phyloP scores from a whole-genome alignment of 2,329 filamentous ascomycete genomes.

The Harringtonia aguacate region DNA sequence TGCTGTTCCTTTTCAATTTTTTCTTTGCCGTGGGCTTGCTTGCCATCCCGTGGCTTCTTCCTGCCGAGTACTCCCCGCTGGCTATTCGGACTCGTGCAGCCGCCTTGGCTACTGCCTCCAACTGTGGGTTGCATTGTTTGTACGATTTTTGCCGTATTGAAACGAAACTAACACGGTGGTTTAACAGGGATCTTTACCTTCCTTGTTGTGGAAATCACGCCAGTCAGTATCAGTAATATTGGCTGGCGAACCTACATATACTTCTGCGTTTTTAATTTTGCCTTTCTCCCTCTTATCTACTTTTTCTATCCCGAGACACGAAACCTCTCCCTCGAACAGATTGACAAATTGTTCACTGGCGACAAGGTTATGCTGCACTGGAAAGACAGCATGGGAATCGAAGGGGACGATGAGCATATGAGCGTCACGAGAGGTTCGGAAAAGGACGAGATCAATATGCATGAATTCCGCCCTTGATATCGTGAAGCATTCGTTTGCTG shows the following conservation, averaged over 20 bases:
- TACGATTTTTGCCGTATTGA: not conserved
- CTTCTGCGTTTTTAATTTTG: conserved; percentile 35
- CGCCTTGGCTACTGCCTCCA: conserved; percentile 2
- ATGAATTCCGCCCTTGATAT: no score
- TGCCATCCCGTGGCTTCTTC: conserved; percentile 29
- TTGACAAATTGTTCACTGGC: conserved; percentile 34
- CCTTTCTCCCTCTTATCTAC: conserved; percentile 35
- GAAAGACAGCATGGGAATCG: conserved; percentile 1
- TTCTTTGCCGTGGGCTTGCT: conserved; percentile 21
- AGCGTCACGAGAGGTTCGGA: no score
- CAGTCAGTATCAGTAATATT: conserved; percentile 28
- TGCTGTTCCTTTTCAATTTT: conserved; percentile 32
- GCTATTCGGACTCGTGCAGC: conserved; percentile 11
- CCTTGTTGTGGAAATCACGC: conserved; percentile 24
- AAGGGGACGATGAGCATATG: no score
- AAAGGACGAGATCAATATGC: no score
- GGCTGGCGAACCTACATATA: conserved; percentile 42
- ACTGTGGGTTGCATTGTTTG: not conserved
- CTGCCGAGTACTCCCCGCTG: conserved; percentile 20
- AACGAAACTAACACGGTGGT: not conserved
- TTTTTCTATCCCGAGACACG: conserved; percentile 37
- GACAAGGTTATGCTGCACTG: conserved; percentile 3
- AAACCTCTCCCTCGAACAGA: conserved; percentile 5
- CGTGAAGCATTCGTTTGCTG: no score
- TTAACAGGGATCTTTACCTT: conserved; percentile 17